Evolutionary conservation across 768 basidiomycete genomes (phyloP).

Genomic region (Kwoniella newhampshirensis): DNA sequence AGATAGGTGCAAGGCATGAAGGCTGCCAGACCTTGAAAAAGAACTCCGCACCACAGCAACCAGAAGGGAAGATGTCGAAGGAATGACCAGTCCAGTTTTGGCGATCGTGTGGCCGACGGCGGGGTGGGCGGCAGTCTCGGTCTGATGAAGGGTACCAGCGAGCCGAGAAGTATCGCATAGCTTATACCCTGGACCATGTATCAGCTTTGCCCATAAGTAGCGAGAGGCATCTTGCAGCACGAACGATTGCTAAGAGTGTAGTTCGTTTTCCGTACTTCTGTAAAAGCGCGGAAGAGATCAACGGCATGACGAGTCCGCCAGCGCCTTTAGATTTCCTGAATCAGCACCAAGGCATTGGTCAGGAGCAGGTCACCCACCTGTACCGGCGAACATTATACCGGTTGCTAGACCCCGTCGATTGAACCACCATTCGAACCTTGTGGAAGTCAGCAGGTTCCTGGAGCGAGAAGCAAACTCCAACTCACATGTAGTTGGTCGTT

Average conservation of each 20-base stretch:
- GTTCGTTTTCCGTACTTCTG: constrained; percentile 20
- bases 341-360: no score
- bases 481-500: constrained; percentile 33
- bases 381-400: constrained; percentile 34
- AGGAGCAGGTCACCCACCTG: constrained; percentile 25
- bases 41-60: constrained; percentile 27
- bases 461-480: not conserved
- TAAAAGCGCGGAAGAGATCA: constrained; percentile 24
- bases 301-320: constrained; percentile 34
- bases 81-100: constrained; percentile 27
- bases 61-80: constrained; percentile 21
- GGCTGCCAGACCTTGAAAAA: constrained; percentile 31
- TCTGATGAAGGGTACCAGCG: constrained; percentile 27
- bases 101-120: not conserved
- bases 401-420: constrained; percentile 23
- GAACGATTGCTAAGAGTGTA: constrained; percentile 23
- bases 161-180: constrained; percentile 23
- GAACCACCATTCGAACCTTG: constrained; percentile 33
- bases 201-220: not conserved
- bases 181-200: constrained; percentile 13
- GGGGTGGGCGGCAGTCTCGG: constrained; percentile 25
- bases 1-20: constrained; percentile 37
- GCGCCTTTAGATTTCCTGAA: constrained; percentile 23
- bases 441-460: not conserved
- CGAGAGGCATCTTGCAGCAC: no score